These are phyloP conservation scores for Solanum appendiculatum DNA, from an alignment of 257 asterid genomes.

Conservation along the genomic window DNA sequence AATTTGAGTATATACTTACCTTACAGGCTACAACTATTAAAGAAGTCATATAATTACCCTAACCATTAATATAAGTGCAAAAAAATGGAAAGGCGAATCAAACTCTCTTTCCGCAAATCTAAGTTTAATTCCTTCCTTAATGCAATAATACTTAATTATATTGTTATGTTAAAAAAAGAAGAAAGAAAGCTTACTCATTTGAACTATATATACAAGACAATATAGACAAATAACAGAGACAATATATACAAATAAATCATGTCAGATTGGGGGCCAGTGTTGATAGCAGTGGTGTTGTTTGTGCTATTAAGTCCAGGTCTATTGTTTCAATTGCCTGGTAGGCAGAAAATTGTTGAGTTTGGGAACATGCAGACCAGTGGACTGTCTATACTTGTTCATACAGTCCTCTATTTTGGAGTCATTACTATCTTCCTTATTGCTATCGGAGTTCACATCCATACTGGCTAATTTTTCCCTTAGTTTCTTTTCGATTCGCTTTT, in stretches of 20 bases:
- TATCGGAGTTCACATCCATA: constrained; percentile 57
- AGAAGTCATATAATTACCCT: neutral
- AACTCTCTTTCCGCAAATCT: neutral
- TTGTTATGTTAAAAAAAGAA: neutral
- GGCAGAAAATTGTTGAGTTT: constrained; percentile 54
- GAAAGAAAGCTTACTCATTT: neutral
- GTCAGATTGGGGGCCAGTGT: constrained; percentile 94
- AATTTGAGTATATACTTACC: neutral
- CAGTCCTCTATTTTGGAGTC: constrained; percentile 64
- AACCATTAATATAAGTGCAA: neutral
- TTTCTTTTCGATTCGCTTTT: too few relatives aligned
- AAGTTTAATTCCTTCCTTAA: neutral
- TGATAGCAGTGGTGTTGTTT: constrained; percentile 76
- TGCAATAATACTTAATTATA: neutral
- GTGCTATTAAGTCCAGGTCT: constrained; percentile 73
- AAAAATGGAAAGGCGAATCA: neutral
- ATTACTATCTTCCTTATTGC: constrained; percentile 68
- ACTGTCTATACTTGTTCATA: constrained; percentile 55
- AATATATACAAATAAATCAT: constrained; percentile 6
- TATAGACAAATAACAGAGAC: too few relatives aligned
- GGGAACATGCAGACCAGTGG: constrained; percentile 76
- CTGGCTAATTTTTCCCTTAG: constrained; percentile 48
- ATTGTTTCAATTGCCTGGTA: constrained; percentile 76
- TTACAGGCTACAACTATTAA: neutral
- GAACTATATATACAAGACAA: neutral